phyloP scores from a whole-genome alignment of 768 basidiomycete genomes.

The Trametes punicea region DNA sequence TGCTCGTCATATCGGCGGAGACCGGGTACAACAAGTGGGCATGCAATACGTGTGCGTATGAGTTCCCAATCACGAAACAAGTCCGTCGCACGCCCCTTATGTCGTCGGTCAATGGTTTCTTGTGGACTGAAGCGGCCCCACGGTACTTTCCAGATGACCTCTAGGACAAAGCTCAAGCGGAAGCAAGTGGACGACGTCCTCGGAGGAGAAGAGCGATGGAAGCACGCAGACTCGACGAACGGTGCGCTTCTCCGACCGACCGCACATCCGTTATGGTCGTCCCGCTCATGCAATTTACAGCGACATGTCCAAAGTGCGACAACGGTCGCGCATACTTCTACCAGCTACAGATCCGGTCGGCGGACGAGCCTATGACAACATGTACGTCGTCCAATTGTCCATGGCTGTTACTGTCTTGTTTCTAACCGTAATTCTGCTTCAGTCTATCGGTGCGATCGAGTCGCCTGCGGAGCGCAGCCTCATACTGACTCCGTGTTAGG shows the following conservation, averaged over 20 bases:
- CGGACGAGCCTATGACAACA: slow-evolving; percentile 86
- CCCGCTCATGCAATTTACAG: slow-evolving; percentile 26
- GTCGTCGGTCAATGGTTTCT: too few species aligned
- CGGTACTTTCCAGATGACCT: slow-evolving; percentile 70
- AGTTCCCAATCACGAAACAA: slow-evolving; percentile 88
- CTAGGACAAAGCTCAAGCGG: slow-evolving; percentile 78
- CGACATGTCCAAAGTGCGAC: slow-evolving; percentile 77
- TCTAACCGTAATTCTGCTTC: background rate
- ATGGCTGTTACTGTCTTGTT: background rate
- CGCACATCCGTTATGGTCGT: background rate
- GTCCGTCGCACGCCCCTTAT: slow-evolving; percentile 34
- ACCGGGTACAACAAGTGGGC: slow-evolving; percentile 89
- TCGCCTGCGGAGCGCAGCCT: background rate
- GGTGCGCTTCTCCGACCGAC: slow-evolving; percentile 40
- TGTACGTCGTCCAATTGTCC: slow-evolving; percentile 30
- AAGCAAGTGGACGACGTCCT: slow-evolving; percentile 95
- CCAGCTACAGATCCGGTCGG: slow-evolving; percentile 93
- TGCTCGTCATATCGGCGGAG: slow-evolving; percentile 73
- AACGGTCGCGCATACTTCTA: slow-evolving; percentile 86
- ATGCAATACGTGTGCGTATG: slow-evolving; percentile 92
- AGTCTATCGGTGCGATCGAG: slow-evolving; percentile 58
- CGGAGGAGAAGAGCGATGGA: slow-evolving; percentile 92
- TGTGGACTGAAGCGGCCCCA: too few species aligned
- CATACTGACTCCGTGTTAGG: slow-evolving; percentile 32
- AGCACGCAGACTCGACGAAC: slow-evolving; percentile 84